A percentile compares a stretch with the other conserved stretches of the same genome.
Evolutionary conservation across 2,329 filamentous ascomycete genomes (phyloP).

Genomic region (Macrophomina phaseolina): DNA sequence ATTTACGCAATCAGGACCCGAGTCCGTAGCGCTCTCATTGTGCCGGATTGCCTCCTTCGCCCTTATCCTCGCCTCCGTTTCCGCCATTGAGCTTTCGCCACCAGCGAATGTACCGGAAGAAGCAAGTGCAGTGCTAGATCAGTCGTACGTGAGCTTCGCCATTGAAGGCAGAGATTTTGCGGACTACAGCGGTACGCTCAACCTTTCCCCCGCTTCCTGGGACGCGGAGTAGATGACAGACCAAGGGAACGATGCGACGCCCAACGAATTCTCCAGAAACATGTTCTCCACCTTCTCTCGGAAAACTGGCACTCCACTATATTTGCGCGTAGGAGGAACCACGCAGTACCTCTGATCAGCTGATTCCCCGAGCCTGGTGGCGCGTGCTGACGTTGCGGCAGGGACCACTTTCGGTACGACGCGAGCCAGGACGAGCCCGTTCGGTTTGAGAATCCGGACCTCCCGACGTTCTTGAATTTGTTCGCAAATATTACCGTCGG

Average conservation of each 20-base stretch:
- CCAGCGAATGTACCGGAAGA: neutral
- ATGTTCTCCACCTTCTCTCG: conserved; percentile 15
- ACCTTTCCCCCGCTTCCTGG: neutral
- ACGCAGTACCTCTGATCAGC: conserved; percentile 2
- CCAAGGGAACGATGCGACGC: neutral
- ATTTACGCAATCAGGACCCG: neutral
- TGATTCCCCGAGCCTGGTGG: too few species aligned
- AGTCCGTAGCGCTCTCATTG: neutral
- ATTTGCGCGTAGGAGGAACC: conserved; percentile 17
- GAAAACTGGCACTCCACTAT: conserved; percentile 8
- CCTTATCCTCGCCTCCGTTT: neutral
- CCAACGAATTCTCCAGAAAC: conserved; percentile 17
- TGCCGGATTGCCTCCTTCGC: neutral
- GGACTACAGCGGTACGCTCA: conserved; percentile 6
- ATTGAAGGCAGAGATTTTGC: conserved; percentile 15
- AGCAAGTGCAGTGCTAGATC: conserved; percentile 6
- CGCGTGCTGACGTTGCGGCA: neutral
- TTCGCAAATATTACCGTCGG: conserved; percentile 18
- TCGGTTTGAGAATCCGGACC: neutral
- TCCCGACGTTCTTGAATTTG: neutral
- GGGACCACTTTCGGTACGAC: conserved; percentile 23
- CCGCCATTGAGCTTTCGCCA: neutral
- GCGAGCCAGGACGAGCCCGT: neutral
- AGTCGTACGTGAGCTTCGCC: conserved; percentile 7
- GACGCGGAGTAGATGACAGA: neutral